Base-by-base conservation (phyloP, 139 green algal genomes). In the Chlamydomonas applanata region DNA sequence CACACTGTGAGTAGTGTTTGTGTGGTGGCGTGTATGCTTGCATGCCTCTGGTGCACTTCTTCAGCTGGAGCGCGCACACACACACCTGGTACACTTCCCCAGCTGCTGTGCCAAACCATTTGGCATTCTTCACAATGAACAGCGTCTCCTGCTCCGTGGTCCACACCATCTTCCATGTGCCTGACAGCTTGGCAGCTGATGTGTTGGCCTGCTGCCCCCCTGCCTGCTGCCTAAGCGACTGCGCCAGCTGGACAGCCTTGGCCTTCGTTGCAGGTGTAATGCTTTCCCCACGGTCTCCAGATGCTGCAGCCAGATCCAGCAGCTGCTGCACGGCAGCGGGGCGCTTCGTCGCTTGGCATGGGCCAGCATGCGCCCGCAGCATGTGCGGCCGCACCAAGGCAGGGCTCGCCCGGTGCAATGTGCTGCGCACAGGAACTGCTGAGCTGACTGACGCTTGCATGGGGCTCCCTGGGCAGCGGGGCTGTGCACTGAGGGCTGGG, bases 71-170 rank as follows among this genome's bases (percentile, higher is more conserved):
- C 16, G 29, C 17, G n/a, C 30, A 32, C 19, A 44, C 24, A 29
- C 76, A 73, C 9, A 90, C 90, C 87, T 96, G 90, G 74, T 83
- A 97, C 0, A 96, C 87, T 11, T 91, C 84, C 0, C 91, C 93
- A 25, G 92, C 90, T 45, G 79, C 49, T 0, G 92, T 97, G 24
- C 89, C 85, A 74, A 97, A 97, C 7, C 89, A 62, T 0, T 53
- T 61, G 4, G 91, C 89, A n/a, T 93, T 91, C 59, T 95, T 76
- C 1, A 97, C 22, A 19, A 98, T 97, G 56, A 93, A 98, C 0
- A 95, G 79, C 0, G 85, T 94, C 54, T 94, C 89, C 77, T 80
- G 77, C 29, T 86, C 80, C 9, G 76, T 75, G 0, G 92, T 97
- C 89, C 90, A 97, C 14, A 93, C 25, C 40, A 97, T 82, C 69